Evolutionary conservation across 257 asterid genomes (phyloP), one percentile per base, ranked within the genome.

Genomic region (Penstemon newberryi): DNA sequence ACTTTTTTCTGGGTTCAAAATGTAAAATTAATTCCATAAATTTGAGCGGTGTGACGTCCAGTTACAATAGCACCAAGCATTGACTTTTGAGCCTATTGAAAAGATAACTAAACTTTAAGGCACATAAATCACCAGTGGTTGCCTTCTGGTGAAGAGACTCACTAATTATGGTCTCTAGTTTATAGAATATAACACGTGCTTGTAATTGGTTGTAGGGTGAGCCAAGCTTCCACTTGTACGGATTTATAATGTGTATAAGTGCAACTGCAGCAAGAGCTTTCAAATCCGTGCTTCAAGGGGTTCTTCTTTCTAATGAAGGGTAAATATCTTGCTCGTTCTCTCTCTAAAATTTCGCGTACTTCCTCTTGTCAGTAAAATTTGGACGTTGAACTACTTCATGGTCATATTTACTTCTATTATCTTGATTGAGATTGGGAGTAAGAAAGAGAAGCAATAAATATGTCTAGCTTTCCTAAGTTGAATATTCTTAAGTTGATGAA

Each of bases 221-320:
- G 64, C 98, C 97, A 18, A 85, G 87, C 78, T 93, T 93, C 86
- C 95, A 93, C 71, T 76, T 90, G 69, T 93, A 77, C 60, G 98
- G 98, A 75, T 93, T 93, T 71, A 79, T 93, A 43, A 93, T 88
- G 96, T 93, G 97, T 76, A 70, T 90, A 69, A 70, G 96, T 60
- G 97, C 98, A 42, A 93, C 98, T 59, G 98, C 98, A 53, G 97
- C 98, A 4, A 85, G 98, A 54, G 98, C 98, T n/a, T 90, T 90
- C 81, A 93, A 93, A 83, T 90, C 98, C 7, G 97, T 90, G 71
- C 98, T 93, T 77, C 97, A 93, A 60, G 96, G 98, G 25, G 86
- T 90, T 60, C 95, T 93, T 51, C 98, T 90, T 65, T 86, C 98
- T 45, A 88, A 76, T 38, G 98, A 93, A 85, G 97, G 97, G 98